phyloP scores from a whole-genome alignment of 139 green algal genomes.

The Chlorella sp. region DNA sequence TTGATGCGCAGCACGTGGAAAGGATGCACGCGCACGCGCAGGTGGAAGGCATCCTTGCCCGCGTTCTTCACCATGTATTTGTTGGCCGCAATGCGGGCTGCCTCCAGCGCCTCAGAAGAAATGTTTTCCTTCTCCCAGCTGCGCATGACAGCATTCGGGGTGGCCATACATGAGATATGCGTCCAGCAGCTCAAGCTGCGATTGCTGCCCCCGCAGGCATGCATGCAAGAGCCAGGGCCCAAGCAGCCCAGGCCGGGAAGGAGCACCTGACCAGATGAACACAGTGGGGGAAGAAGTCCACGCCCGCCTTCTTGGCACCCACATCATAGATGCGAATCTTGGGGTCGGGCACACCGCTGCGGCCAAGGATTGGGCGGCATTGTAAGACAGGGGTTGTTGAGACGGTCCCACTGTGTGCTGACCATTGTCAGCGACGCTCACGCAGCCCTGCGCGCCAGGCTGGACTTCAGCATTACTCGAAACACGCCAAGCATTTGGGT shows the following conservation, averaged over 20 bases:
- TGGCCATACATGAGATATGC: neutral
- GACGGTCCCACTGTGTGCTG: too few species aligned
- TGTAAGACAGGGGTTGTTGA: too few species aligned
- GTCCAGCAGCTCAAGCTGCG: neutral
- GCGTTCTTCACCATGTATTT: conserved; percentile 99
- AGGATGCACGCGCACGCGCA: conserved; percentile 97
- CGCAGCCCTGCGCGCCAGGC: too few species aligned
- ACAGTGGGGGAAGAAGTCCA: conserved; percentile 96
- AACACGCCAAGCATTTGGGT: too few species aligned
- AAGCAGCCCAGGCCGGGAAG: too few species aligned
- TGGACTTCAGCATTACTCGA: too few species aligned
- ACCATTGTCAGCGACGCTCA: too few species aligned
- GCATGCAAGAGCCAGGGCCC: neutral
- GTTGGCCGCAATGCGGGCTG: conserved; percentile 98
- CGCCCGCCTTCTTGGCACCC: conserved; percentile 92
- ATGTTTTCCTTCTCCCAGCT: conserved; percentile 96
- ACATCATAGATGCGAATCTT: conserved; percentile 99
- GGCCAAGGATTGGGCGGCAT: neutral
- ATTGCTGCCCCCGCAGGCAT: neutral
- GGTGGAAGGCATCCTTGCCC: conserved; percentile 98
- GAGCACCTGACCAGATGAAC: conserved; percentile 95
- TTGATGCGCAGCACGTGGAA: conserved; percentile 99
- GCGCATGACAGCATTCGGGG: neutral
- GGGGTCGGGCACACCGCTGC: conserved; percentile 95
- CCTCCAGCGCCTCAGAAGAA: conserved; percentile 91